Evolutionary conservation across 2,329 filamentous ascomycete species (phyloP).

Genomic region (Aspergillus pseudoglaucus): DNA sequence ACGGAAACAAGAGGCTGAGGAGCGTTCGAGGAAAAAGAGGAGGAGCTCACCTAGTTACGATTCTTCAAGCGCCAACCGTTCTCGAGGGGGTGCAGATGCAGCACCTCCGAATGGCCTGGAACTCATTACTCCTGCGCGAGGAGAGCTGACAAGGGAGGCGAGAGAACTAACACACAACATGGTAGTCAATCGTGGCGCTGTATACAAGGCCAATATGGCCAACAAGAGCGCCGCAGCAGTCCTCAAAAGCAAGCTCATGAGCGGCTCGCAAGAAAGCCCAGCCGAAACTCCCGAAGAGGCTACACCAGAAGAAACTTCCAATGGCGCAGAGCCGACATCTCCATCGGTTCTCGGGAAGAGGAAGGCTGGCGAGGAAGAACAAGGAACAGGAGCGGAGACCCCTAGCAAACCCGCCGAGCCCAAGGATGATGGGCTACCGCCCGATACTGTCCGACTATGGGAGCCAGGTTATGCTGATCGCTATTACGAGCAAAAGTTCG

Average conservation of each 20-base stretch:
- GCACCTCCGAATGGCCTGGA: conserved; percentile 45
- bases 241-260: conserved; percentile 71
- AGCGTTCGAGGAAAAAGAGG: conserved; percentile 36
- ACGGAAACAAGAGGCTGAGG: conserved; percentile 60
- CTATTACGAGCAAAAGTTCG: conserved; percentile 96
- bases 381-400: conserved; percentile 47
- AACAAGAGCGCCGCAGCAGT: conserved; percentile 94
- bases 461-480: conserved; percentile 91
- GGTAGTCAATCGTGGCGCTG: conserved; percentile 66
- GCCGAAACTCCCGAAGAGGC: conserved; percentile 20
- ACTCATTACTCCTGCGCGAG: conserved; percentile 52
- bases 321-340: conserved; percentile 21
- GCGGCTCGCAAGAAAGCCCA: conserved; percentile 19
- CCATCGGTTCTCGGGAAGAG: conserved; percentile 41
- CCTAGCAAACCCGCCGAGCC: conserved; percentile 51
- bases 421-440: conserved; percentile 56
- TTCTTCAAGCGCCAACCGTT: conserved; percentile 17
- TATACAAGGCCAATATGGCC: conserved; percentile 65
- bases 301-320: conserved; percentile 17
- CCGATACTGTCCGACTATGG: conserved; percentile 85
- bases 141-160: conserved; percentile 50
- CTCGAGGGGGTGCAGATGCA: conserved; percentile 20
- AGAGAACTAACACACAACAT: conserved; percentile 74
- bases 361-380: conserved; percentile 65
- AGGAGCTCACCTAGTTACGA: conserved; percentile 42